Evolutionary conservation across 306 rosid genomes (phyloP).

Genomic region (Castanea mollissima): DNA sequence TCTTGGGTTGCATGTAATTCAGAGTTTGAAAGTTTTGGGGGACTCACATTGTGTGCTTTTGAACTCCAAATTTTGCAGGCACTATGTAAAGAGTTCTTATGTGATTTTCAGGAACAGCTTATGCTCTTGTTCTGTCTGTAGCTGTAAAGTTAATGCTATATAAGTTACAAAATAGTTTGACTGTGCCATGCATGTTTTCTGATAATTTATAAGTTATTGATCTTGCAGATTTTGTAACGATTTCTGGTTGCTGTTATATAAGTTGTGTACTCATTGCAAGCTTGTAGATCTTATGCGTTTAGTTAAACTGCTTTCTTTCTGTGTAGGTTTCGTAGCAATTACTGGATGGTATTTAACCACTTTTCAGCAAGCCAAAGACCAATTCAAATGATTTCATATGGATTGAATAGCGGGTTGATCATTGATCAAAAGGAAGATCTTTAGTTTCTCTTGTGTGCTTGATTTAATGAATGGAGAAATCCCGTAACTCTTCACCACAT

Average conservation of each 20-base stretch:
- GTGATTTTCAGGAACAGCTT: background rate
- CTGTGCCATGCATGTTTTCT: background rate
- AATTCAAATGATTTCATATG: background rate
- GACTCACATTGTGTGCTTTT: background rate
- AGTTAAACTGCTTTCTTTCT: background rate
- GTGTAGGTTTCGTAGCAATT: conserved; percentile 23
- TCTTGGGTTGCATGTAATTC: background rate
- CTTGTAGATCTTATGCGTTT: background rate
- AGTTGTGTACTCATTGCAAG: background rate
- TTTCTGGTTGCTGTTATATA: background rate
- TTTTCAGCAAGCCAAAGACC: conserved; percentile 1
- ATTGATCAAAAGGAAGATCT: conserved; percentile 8
- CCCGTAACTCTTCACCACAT: conserved; percentile 5
- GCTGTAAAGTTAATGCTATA: background rate
- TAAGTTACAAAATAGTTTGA: background rate
- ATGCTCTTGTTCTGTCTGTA: background rate
- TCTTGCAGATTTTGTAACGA: conserved; percentile 23
- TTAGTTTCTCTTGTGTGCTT: background rate
- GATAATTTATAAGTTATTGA: background rate
- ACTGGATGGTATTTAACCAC: conserved; percentile 1
- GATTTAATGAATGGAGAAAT: conserved; percentile 24
- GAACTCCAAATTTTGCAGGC: background rate
- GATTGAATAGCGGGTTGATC: background rate
- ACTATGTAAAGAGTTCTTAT: background rate
- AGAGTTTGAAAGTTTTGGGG: background rate